These are phyloP conservation scores for Henckelia pumila DNA, from an alignment of 257 asterid species.

Conservation along the genomic window DNA sequence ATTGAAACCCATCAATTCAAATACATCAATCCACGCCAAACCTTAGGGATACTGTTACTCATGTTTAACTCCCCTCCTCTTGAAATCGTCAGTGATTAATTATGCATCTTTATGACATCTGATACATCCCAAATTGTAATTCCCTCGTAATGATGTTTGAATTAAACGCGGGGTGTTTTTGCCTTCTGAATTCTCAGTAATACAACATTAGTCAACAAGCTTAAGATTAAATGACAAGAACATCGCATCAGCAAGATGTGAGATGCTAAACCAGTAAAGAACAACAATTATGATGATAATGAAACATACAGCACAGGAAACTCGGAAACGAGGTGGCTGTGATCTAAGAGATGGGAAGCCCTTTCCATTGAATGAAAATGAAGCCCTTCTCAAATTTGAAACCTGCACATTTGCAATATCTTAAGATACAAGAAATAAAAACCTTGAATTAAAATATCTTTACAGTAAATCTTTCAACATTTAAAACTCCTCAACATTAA, in stretches of 20 bases:
- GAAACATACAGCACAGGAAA: conserved; percentile 42
- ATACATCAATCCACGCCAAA: too few relatives aligned
- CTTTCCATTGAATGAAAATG: conserved; percentile 33
- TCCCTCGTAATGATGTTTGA: not conserved
- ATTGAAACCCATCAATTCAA: too few relatives aligned
- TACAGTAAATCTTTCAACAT: not conserved
- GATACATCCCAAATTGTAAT: not conserved
- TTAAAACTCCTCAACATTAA: not conserved
- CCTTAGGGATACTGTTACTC: not conserved
- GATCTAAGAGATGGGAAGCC: conserved; percentile 36
- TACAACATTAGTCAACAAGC: not conserved
- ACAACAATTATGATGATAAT: not conserved
- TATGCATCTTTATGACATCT: not conserved
- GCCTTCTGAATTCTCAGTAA: not conserved
- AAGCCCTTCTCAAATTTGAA: conserved; percentile 31
- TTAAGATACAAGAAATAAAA: not conserved
- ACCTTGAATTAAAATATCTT: not conserved
- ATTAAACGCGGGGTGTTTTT: not conserved
- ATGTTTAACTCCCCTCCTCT: not conserved
- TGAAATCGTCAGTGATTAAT: not conserved
- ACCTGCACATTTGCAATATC: not conserved
- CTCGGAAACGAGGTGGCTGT: conserved; percentile 33
- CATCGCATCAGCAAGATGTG: not conserved
- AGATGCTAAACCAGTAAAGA: not conserved
- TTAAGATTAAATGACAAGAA: not conserved